Evolutionary conservation across 2,329 filamentous ascomycete genomes (phyloP).

Genomic region (Lasiodiplodia citricola): DNA sequence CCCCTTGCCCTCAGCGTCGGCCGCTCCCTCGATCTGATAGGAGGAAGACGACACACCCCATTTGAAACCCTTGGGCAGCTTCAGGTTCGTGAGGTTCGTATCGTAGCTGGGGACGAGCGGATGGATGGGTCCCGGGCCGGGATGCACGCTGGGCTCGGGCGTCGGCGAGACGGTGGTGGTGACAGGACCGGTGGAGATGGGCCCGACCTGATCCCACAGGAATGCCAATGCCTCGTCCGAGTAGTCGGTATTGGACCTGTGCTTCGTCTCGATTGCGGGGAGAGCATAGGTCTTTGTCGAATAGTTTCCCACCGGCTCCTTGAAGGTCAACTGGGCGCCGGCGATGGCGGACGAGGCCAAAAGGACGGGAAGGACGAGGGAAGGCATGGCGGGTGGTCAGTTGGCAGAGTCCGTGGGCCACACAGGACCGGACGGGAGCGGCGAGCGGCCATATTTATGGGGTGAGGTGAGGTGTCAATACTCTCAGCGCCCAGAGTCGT

Average conservation of each 20-base stretch:
- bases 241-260: constrained; percentile 42
- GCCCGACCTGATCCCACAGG: constrained; percentile 53
- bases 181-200: constrained; percentile 48
- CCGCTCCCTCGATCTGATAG: constrained; percentile 53
- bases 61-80: constrained; percentile 50
- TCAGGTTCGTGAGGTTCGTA: constrained; percentile 39
- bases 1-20: constrained; percentile 49
- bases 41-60: constrained; percentile 50
- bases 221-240: constrained; percentile 54
- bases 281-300: constrained; percentile 18
- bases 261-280: constrained; percentile 1
- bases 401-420: not conserved
- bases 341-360: not conserved
- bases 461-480: not conserved
- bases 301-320: constrained; percentile 1
- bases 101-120: constrained; percentile 47
- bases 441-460: constrained; percentile 7
- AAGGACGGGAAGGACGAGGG: constrained; percentile 5
- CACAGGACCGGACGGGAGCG: not conserved
- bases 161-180: constrained; percentile 51
- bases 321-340: constrained; percentile 9
- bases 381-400: constrained; percentile 9
- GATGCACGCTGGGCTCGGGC: constrained; percentile 48
- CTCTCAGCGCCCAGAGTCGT: not conserved
- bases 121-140: constrained; percentile 47